These are phyloP conservation scores for Fraxinus sp. DNA, from an alignment of 305 asterid genomes.

Conservation along the genomic window DNA sequence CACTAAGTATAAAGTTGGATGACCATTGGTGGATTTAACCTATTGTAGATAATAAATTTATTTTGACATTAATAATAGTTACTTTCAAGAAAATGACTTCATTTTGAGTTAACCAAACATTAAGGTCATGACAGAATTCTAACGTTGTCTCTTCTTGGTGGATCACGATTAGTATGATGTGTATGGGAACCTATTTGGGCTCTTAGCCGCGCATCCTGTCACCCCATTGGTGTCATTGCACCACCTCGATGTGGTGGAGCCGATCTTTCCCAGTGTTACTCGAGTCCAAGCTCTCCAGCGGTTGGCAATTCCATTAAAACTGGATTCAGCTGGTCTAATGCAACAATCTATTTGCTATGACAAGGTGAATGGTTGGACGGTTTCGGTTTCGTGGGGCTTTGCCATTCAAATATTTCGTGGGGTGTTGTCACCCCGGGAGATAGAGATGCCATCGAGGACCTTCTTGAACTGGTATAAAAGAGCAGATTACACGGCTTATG, in stretches of 20 bases:
- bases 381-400: conserved; percentile 73
- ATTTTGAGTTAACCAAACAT: conserved; percentile 6
- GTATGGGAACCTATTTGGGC: conserved; percentile 62
- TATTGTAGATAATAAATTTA: not conserved
- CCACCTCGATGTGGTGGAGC: conserved; percentile 74
- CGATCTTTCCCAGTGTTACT: conserved; percentile 58
- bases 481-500: conserved; percentile 56
- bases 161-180: conserved; percentile 50
- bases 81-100: not conserved
- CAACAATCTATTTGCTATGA: conserved; percentile 75
- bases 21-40: no score
- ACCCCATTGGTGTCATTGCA: conserved; percentile 63
- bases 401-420: conserved; percentile 63
- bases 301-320: conserved; percentile 43
- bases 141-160: conserved; percentile 29
- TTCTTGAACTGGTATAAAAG: conserved; percentile 67
- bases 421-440: conserved; percentile 56
- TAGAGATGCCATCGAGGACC: conserved; percentile 69
- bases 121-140: conserved; percentile 20
- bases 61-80: not conserved
- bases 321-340: conserved; percentile 63
- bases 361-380: conserved; percentile 45
- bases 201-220: conserved; percentile 59
- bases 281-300: conserved; percentile 44
- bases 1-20: no score